Evolutionary conservation across 768 basidiomycete species (phyloP), one percentile per base, ranked within the genome.

Genomic region (Leucogyrophana mollusca): DNA sequence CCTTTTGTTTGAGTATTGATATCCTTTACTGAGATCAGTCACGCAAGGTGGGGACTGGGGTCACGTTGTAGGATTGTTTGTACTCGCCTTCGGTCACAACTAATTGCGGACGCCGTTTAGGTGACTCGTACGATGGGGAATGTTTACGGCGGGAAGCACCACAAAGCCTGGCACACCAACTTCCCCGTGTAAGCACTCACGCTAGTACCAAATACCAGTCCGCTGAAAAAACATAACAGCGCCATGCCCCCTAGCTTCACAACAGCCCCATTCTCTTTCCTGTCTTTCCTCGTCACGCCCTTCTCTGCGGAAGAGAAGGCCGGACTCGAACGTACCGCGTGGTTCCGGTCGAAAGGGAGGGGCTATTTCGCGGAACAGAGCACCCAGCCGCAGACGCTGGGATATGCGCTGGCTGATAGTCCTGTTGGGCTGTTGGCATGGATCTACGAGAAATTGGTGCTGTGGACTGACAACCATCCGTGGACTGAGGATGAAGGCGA

Each of bases 401-500:
- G 77, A 0, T 83, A 83, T 52, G 51, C 65, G 9, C 61, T 84
- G 3, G 64, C 76, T 1, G 82, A 84, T 51, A 82, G 80, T 7
- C 83, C 82, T 8, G 71, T 70, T 5, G 82, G 78, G 1, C 50
- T 79, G 17, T 65, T 79, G 10, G 74, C 69, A 2, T 79, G 77
- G 77, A 74, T 80, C 16, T 79, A 77, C 45, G 77, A 79, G 52
- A 77, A 79, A 41, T 51, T 78, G 11, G 65, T 72, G 20, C 56
- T 60, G 23, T 78, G 74, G 73, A 72, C 73, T 0, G 80, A 82
- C 52, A 50, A 56, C 1, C 82, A 83, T 57, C 69, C 70, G 0
- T 83, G 81, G 80, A 67, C 68, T 10, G 77, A 79, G 38, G 80
- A 83, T 21, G 78, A 82, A 63, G 68, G 82, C 55, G 7, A 37